Evolutionary conservation across 2,329 filamentous ascomycete genomes (phyloP), one percentile per base, ranked within the genome.

Genomic region (Dactylellina cionopaga): DNA sequence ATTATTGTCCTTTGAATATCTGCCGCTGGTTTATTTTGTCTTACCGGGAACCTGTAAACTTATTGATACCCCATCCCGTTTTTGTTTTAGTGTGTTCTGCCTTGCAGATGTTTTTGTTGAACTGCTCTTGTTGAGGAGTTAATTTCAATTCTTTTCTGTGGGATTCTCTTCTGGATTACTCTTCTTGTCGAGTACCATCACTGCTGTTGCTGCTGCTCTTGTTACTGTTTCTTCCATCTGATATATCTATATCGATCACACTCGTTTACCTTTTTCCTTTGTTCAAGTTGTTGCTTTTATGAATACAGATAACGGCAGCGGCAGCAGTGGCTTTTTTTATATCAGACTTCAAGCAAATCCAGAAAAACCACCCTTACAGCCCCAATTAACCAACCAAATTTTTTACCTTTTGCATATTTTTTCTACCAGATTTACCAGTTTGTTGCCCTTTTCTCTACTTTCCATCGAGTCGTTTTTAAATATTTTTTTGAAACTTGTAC

Each of bases 41-140:
- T 13, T 19, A 37, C 22, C n/a, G 47, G 35, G 54, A 51, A 58
- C 58, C 44, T 71, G 66, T 64, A 71, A 52, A 71, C 37, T 41
- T 58, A 70, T 70, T 71, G 66, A 71, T 71, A 71, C 66, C 66
- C n/a, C 66, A 63, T 54, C 31, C 49, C 5, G n/a, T n/a, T n/a
- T n/a, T n/a, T n/a, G n/a, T n/a, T n/a, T n/a, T n/a, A n/a, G n/a
- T n/a, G n/a, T n/a, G 25, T 63, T 19, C 29, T 62, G 43, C 33
- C 22, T 27, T 43, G 39, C 39, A 43, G 22, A 15, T 15, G n/a
- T n/a, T n/a, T n/a, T n/a, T n/a, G n/a, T n/a, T n/a, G n/a, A n/a
- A n/a, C 54, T 41, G 27, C 19, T 46, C 37, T 49, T 44, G 11
- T 15, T 41, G 33, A 19, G 33, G 24, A 66, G 43, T 29, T 41